These are phyloP conservation scores for Hirsutella rhossiliensis DNA, from an alignment of 2,329 filamentous ascomycete species.

Conservation along the genomic window DNA sequence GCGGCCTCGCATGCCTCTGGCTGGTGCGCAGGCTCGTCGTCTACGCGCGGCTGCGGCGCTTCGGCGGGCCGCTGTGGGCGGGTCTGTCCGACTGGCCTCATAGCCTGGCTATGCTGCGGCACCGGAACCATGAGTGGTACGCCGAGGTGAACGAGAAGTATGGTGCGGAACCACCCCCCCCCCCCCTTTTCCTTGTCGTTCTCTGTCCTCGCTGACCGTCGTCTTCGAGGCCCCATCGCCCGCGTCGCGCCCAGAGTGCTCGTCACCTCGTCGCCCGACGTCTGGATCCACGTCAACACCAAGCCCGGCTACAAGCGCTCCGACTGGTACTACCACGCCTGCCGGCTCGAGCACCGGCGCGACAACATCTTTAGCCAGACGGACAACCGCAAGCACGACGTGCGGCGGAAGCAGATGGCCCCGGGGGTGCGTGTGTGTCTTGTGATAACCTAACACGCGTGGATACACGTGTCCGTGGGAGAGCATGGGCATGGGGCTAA, in stretches of 20 bases:
- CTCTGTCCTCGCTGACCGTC: neutral
- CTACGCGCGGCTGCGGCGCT: constrained; percentile 8
- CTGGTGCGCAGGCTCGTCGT: neutral
- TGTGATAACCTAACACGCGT: too few species aligned
- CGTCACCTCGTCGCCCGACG: constrained; percentile 34
- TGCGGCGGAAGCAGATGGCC: constrained; percentile 34
- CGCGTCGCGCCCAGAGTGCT: constrained; percentile 32
- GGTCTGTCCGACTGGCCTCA: constrained; percentile 12
- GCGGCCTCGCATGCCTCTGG: neutral
- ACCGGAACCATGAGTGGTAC: constrained; percentile 13
- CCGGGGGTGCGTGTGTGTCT: constrained; percentile 27
- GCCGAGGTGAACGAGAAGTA: constrained; percentile 13
- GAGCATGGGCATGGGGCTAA: too few species aligned
- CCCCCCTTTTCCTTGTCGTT: neutral
- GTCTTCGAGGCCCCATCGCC: constrained; percentile 11
- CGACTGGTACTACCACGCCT: constrained; percentile 31
- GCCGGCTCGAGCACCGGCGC: constrained; percentile 33
- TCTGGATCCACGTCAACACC: constrained; percentile 30
- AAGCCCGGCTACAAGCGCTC: constrained; percentile 27
- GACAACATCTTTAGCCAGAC: constrained; percentile 42
- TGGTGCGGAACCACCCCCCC: constrained; percentile 3
- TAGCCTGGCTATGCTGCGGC: constrained; percentile 9
- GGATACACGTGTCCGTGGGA: too few species aligned
- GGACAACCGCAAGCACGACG: constrained; percentile 33
- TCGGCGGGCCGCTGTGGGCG: constrained; percentile 11